A percentile compares a stretch with the other conserved stretches of the same genome.
Conservation (phyloP, 345 rosid species). For the Firmiana major region DNA sequence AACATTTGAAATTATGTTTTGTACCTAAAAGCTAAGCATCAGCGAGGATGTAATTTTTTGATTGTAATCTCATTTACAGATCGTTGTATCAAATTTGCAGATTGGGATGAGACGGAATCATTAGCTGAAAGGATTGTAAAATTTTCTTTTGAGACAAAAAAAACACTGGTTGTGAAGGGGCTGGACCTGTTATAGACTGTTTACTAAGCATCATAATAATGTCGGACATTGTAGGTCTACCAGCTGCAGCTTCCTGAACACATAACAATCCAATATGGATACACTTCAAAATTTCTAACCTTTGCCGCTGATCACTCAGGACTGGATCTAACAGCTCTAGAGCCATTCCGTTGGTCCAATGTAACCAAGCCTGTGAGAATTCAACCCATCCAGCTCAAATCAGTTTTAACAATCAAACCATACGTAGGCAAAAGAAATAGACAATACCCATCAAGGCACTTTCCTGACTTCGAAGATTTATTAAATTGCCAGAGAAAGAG, state of each 20-base stretch:
- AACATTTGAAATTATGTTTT: not conserved
- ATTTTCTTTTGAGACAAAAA: conserved; percentile 18
- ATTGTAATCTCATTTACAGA: conserved; percentile 39
- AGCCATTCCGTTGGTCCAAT: conserved; percentile 42
- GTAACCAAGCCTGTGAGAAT: conserved; percentile 44
- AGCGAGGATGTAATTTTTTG: conserved; percentile 38
- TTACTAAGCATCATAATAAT: conserved; percentile 46
- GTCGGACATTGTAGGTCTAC: conserved; percentile 45
- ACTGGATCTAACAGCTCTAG: conserved; percentile 37
- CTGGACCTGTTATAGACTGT: conserved; percentile 24
- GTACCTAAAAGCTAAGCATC: not conserved
- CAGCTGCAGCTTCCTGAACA: conserved; percentile 39
- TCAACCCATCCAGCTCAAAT: not conserved
- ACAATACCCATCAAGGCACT: not conserved
- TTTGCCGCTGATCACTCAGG: conserved; percentile 20
- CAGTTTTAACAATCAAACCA: not conserved
- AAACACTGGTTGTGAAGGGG: conserved; percentile 41
- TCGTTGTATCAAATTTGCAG: conserved; percentile 6
- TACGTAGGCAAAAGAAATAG: too few species aligned
- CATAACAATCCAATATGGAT: conserved; percentile 50
- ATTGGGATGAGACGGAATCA: conserved; percentile 5
- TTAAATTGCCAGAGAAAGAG: conserved; percentile 2
- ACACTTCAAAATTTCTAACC: conserved; percentile 38
- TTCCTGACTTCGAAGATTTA: conserved; percentile 32
- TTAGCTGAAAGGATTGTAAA: not conserved